A percentile compares a stretch with the other conserved stretches of the same genome.
Conservation (phyloP, 306 rosid genomes). For the Trifolium subterraneum region DNA sequence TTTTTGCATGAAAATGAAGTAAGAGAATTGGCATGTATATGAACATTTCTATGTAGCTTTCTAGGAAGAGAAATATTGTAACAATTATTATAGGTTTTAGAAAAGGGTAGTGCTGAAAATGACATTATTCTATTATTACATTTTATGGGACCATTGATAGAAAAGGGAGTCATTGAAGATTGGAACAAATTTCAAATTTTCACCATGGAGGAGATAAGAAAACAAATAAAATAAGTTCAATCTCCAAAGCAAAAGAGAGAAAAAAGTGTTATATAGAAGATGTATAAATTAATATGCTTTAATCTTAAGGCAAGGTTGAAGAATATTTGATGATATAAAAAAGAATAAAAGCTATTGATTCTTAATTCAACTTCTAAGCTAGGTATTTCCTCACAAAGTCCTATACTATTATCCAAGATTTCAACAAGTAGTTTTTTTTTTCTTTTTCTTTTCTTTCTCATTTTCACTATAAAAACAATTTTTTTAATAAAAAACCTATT, state of each 20-base stretch:
- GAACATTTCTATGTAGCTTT: conserved; percentile 32
- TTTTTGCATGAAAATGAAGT: conserved; percentile 38
- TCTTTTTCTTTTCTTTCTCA: no score
- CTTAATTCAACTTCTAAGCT: conserved; percentile 43
- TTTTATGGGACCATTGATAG: conserved; percentile 41
- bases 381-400: conserved; percentile 43
- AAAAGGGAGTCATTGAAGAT: conserved; percentile 49
- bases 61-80: conserved; percentile 17
- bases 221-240: neutral
- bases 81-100: conserved; percentile 24
- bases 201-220: conserved; percentile 6
- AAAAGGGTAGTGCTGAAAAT: conserved; percentile 35
- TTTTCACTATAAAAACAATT: no score
- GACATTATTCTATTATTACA: conserved; percentile 32
- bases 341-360: conserved; percentile 39
- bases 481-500: no score
- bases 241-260: conserved; percentile 23
- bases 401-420: neutral
- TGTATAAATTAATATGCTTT: conserved; percentile 1
- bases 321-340: conserved; percentile 28
- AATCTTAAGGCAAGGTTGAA: conserved; percentile 34
- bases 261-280: neutral
- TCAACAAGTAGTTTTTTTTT: neutral
- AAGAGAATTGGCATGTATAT: conserved; percentile 22
- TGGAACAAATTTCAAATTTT: conserved; percentile 16